Evolutionary conservation across 306 rosid species (phyloP).

Genomic region (Quercus berberidifolia): DNA sequence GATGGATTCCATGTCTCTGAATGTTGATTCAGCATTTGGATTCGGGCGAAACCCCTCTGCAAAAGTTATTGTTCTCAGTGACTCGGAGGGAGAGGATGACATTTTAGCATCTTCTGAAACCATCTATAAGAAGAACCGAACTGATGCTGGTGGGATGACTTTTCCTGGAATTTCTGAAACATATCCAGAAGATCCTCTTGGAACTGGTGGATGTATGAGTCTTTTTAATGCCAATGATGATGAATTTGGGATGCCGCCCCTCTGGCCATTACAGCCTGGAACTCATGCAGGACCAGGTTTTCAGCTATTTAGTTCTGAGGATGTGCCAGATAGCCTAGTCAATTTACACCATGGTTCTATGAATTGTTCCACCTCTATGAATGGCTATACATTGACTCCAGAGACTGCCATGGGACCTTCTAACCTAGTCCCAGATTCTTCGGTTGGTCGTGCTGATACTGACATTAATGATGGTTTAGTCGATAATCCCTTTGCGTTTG

Average conservation of each 20-base stretch:
- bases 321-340: constrained; percentile 61
- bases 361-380: constrained; percentile 67
- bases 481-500: constrained; percentile 81
- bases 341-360: constrained; percentile 64
- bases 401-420: constrained; percentile 63
- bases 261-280: constrained; percentile 71
- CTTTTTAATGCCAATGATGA: constrained; percentile 60
- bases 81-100: constrained; percentile 84
- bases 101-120: constrained; percentile 47
- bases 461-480: constrained; percentile 80
- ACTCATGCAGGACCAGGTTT: constrained; percentile 70
- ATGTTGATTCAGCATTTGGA: constrained; percentile 67
- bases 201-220: constrained; percentile 60
- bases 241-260: constrained; percentile 56
- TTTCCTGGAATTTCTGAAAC: constrained; percentile 60
- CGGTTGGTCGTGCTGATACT: constrained; percentile 51
- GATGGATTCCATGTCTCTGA: constrained; percentile 59
- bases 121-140: constrained; percentile 40
- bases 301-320: constrained; percentile 77
- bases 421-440: constrained; percentile 48
- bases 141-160: constrained; percentile 42
- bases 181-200: constrained; percentile 62
- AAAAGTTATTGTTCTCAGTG: constrained; percentile 82
- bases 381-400: constrained; percentile 63
- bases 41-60: constrained; percentile 46